Evolutionary conservation across 176 grass and related monocot genomes (phyloP), one percentile per base, ranked within the genome.

Genomic region (Hyparrhenia diplandra): DNA sequence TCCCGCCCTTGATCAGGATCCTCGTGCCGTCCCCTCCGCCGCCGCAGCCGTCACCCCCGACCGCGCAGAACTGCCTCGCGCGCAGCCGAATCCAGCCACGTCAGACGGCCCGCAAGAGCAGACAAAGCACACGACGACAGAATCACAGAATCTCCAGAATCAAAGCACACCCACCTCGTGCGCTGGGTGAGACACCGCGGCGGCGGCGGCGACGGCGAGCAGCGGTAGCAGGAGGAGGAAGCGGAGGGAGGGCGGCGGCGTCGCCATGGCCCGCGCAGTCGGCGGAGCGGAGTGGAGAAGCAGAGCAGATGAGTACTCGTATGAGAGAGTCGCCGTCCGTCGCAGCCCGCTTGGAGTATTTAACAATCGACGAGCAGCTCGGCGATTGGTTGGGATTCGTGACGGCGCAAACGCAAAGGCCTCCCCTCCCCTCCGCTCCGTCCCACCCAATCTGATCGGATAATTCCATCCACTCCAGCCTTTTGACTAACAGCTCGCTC

Each of bases 1-100:
- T 98, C 64, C 95, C 92, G 68, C 92, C 92, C 87, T 82, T 94
- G 90, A 98, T 93, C 82, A 98, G 85, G 83, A 98, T 89, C 67
- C 86, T 98, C 70, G 67, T 72, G 37, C 71, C 86, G 43, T 82
- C 83, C 35, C 87, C 87, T 76, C 78, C 85, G 41, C 45, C 69
- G 76, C 85, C 47, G 68, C 85, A 69, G 43, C 66, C 31, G 37
- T 61, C 75, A 69, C 73, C 82, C 42, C 70, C 78, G 25, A 67
- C 74, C 30, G 84, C 85, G 78, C 88, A 94, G 81, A 94, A 91
- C 91, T 91, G 24, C 82, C 63, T 49, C 51, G 23, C 60, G 10
- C 31, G 40, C 52, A 55, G 24, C 57, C 20, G 39, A 76, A 67
- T 64, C 46, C 30, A 73, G 62, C 25, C 58, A 67, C 14, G 47